Evolutionary conservation across 768 basidiomycete genomes (phyloP).

Genomic region (Amanita exitialis): DNA sequence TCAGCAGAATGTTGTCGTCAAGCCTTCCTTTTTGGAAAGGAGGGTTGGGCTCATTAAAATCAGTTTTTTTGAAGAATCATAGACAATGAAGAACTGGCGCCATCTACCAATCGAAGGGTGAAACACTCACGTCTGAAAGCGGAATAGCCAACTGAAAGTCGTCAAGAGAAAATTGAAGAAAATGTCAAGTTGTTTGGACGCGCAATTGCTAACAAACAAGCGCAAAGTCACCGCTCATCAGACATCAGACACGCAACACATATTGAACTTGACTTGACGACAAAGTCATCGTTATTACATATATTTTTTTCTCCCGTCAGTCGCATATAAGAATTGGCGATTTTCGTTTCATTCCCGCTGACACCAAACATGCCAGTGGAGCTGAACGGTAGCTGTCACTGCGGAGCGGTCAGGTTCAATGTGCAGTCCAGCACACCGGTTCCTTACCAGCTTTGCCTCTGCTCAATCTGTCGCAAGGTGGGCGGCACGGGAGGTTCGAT

Average conservation of each 20-base stretch:
- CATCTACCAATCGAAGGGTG: no score
- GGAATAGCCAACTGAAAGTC: neutral
- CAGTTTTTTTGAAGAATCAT: slow-evolving; percentile 35
- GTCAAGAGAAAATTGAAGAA: neutral
- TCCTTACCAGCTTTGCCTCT: slow-evolving; percentile 59
- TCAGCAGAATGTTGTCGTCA: slow-evolving; percentile 24
- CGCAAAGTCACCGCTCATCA: no score
- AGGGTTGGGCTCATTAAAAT: slow-evolving; percentile 43
- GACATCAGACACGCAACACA: no score
- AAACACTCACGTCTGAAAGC: neutral
- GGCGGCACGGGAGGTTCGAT: slow-evolving; percentile 56
- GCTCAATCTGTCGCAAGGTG: slow-evolving; percentile 65
- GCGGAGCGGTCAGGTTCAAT: slow-evolving; percentile 37
- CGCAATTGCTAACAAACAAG: neutral
- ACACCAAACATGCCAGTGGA: slow-evolving; percentile 41
- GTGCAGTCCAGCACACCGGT: slow-evolving; percentile 46
- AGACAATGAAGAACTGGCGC: slow-evolving; percentile 13
- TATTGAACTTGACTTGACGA: no score
- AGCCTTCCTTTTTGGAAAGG: slow-evolving; percentile 14
- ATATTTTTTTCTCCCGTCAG: neutral
- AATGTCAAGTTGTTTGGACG: neutral
- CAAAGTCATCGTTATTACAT: neutral
- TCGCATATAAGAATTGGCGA: neutral
- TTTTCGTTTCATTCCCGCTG: neutral
- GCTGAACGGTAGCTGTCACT: slow-evolving; percentile 46